A percentile compares a stretch with the other conserved stretches of the same genome.
Evolutionary conservation across 2,329 filamentous ascomycete genomes (phyloP).

Genomic region (Penicillium sp.): DNA sequence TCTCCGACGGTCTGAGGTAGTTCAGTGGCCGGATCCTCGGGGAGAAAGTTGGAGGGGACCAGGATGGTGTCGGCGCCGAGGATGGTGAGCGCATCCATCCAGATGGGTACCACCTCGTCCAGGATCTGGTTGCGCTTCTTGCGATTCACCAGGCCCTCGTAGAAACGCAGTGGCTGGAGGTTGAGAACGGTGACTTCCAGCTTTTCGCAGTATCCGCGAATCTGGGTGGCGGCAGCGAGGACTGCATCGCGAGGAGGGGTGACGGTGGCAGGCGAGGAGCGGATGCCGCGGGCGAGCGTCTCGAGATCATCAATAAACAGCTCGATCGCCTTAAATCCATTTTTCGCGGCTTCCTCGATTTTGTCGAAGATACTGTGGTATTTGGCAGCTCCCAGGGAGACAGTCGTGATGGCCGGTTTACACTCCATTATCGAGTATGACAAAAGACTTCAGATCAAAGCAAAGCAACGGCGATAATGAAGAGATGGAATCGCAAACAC

Average conservation of each 20-base stretch:
- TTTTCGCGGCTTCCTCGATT: neutral
- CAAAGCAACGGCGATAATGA: no score
- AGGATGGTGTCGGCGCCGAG: slow-evolving; percentile 68
- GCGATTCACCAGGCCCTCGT: slow-evolving; percentile 66
- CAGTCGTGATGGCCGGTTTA: neutral
- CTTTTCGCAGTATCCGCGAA: slow-evolving; percentile 41
- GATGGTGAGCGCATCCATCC: slow-evolving; percentile 62
- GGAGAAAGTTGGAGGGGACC: slow-evolving; percentile 66
- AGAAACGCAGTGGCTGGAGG: slow-evolving; percentile 71
- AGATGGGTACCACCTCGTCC: slow-evolving; percentile 58
- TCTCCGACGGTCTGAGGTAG: slow-evolving; percentile 55
- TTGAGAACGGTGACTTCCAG: slow-evolving; percentile 35
- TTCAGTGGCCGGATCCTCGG: slow-evolving; percentile 14
- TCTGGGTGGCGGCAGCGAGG: neutral
- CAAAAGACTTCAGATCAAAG: no score
- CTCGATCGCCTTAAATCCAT: neutral
- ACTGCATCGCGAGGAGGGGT: neutral
- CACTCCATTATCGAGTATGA: neutral
- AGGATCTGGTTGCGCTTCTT: slow-evolving; percentile 55
- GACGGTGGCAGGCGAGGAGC: neutral
- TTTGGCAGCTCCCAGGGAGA: neutral
- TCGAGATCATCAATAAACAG: neutral
- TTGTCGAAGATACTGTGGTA: neutral
- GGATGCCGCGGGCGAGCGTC: neutral
- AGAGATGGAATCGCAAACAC: no score